phyloP scores from a whole-genome alignment of 2,329 filamentous ascomycete species.

The Diaporthe vexans region DNA sequence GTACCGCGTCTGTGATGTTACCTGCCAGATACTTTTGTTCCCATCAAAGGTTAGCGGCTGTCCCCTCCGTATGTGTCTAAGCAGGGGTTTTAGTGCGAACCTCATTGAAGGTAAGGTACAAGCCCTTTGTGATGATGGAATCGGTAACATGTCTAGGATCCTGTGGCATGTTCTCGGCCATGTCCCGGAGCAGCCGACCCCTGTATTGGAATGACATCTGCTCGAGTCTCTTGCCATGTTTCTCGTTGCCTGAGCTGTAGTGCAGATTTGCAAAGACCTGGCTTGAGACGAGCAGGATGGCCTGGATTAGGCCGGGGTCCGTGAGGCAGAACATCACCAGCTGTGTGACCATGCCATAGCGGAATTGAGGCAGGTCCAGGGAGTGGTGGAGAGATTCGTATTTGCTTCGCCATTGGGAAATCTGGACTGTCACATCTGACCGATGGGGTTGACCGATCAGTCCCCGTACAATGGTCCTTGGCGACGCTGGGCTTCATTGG shows the following conservation, averaged over 20 bases:
- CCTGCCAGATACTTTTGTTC: conserved; percentile 29
- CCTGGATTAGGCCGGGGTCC: conserved; percentile 32
- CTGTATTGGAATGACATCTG: conserved; percentile 29
- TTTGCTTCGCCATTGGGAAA: conserved; percentile 27
- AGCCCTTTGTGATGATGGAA: conserved; percentile 1
- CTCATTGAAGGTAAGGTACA: conserved; percentile 36
- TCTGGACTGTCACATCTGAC: conserved; percentile 20
- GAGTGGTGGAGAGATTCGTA: conserved; percentile 12
- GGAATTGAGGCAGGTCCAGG: conserved; percentile 17
- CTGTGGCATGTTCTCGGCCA: conserved; percentile 21
- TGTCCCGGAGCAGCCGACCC: conserved; percentile 27
- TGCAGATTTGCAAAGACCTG: conserved; percentile 11
- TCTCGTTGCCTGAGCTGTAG: background rate
- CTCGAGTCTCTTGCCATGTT: conserved; percentile 14
- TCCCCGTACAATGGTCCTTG: background rate
- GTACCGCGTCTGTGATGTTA: background rate
- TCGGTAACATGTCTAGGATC: conserved; percentile 19
- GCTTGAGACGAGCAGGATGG: conserved; percentile 10
- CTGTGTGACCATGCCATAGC: conserved; percentile 4
- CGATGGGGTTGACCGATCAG: too few species aligned
- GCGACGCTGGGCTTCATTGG: too few species aligned
- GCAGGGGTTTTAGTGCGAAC: background rate
- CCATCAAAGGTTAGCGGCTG: background rate
- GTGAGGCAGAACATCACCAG: conserved; percentile 33
- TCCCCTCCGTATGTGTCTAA: too few species aligned